These are phyloP conservation scores for Fraxinus latifolia DNA, from an alignment of 305 asterid species.

Conservation along the genomic window DNA sequence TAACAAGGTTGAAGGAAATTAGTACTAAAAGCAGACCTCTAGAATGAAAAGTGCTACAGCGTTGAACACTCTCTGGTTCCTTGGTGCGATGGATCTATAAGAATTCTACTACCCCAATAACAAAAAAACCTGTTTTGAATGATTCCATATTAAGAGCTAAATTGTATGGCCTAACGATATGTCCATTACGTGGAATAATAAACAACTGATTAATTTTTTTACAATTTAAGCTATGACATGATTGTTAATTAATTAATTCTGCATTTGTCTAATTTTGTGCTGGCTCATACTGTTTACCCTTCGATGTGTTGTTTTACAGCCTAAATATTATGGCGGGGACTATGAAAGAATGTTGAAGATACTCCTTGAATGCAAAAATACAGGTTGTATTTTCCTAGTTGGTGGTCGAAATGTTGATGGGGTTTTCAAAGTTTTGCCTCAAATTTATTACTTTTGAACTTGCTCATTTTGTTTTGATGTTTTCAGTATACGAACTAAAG, in stretches of 20 bases:
- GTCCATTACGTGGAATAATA: not conserved
- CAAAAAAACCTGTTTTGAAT: no score
- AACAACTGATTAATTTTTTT: no score
- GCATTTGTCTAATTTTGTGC: not conserved
- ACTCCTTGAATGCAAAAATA: not conserved
- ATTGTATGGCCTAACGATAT: not conserved
- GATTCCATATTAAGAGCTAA: no score
- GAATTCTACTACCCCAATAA: no score
- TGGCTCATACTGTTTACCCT: not conserved
- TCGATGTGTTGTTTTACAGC: not conserved
- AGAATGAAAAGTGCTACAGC: not conserved
- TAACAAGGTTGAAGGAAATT: not conserved
- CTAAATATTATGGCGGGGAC: not conserved
- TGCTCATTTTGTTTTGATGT: not conserved
- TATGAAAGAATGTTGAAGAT: not conserved
- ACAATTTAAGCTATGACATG: not conserved
- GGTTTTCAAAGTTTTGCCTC: constrained; percentile 55
- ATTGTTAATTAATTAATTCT: not conserved
- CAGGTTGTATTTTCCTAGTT: constrained; percentile 45
- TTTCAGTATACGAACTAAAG: not conserved
- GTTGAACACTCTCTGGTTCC: not conserved
- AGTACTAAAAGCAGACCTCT: not conserved
- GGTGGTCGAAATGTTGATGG: constrained; percentile 73
- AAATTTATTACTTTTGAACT: not conserved
- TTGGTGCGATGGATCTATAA: not conserved